These are phyloP conservation scores for Schoenoplectus triqueter DNA, from an alignment of 202 grass and related monocot species.

Conservation along the genomic window DNA sequence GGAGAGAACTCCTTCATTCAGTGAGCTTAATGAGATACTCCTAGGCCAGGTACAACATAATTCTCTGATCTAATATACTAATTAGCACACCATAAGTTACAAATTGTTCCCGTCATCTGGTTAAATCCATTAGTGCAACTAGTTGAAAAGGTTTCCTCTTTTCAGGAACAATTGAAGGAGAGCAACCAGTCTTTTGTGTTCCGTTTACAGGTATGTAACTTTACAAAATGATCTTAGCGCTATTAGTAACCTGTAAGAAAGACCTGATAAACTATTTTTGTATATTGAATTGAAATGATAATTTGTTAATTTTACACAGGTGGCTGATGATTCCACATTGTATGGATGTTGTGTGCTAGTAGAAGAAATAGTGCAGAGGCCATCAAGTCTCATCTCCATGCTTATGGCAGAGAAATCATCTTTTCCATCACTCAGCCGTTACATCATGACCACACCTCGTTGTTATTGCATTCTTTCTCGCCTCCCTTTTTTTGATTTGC, in stretches of 20 bases:
- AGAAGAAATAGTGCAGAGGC: slow-evolving; percentile 91
- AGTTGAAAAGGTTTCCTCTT: slow-evolving; percentile 35
- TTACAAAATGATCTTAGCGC: not conserved
- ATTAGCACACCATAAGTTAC: not conserved
- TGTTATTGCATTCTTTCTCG: slow-evolving; percentile 97
- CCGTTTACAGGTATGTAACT: slow-evolving; percentile 80
- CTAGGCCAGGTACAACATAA: slow-evolving; percentile 78
- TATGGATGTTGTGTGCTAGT: slow-evolving; percentile 98
- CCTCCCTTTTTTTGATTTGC: slow-evolving; percentile 92
- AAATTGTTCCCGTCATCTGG: not conserved
- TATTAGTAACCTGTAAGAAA: slow-evolving; percentile 31
- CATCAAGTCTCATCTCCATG: slow-evolving; percentile 93
- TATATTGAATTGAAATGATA: not conserved
- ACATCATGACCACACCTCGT: slow-evolving; percentile 80
- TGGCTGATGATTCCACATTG: slow-evolving; percentile 88
- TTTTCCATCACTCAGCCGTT: slow-evolving; percentile 68
- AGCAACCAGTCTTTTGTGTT: slow-evolving; percentile 98
- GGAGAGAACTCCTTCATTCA: slow-evolving; percentile 97
- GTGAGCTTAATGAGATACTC: slow-evolving; percentile 97
- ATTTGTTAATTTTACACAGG: slow-evolving; percentile 47
- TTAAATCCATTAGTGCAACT: slow-evolving; percentile 22
- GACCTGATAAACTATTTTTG: not conserved
- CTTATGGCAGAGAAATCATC: slow-evolving; percentile 53
- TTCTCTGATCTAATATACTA: slow-evolving; percentile 29
- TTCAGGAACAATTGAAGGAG: slow-evolving; percentile 97